Base-by-base conservation (phyloP, 2,329 filamentous ascomycete genomes). In the Colletotrichum noveboracense region DNA sequence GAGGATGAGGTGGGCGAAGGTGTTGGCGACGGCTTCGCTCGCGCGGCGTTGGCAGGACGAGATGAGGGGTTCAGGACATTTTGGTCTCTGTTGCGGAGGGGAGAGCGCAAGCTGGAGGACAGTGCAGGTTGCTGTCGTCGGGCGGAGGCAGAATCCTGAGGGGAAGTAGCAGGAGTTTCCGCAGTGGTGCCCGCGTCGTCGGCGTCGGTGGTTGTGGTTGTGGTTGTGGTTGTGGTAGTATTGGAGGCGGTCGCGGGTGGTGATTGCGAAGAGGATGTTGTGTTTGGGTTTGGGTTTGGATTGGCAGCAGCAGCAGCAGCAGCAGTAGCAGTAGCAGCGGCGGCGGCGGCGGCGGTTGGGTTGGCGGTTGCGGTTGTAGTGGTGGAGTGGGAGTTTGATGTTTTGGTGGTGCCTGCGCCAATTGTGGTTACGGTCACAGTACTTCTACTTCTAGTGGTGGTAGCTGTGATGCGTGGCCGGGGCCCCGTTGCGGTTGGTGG, bases 41-140 rank as follows among this genome's bases (percentile, higher is more conserved):
- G 73, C 70, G 70, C 73, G 12, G 73, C 62, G 70, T 62, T 58
- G 21, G 64, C 30, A 66, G 74, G 58, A n/a, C 69, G 73, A 69
- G 74, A 52, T 13, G 43, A 70, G 70, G 66, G 64, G 76, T 66
- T 77, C 76, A 77, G 76, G 64, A 74, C 76, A 77, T 77, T 77
- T 71, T 77, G 76, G 64, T 77, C 75, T 68, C 71, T 48, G 16
- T 32, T 48, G 30, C 60, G 76, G 65, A 77, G 76, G 21, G 76
- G 76, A 24, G 61, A 65, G 71, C 76, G 76, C 75, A 74, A 32
- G 65, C 62, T 71, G 34, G 76, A 71, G 48, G 75, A 77, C 60
- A 77, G 71, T 32, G 76, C 65, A 21, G 75, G 75, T 16, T 71
- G 76, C 43, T 68, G 64, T 64, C 70, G 70, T 68, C 64, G 65